phyloP scores from a whole-genome alignment of 176 grass and related monocot species.

The Carex parvula region DNA sequence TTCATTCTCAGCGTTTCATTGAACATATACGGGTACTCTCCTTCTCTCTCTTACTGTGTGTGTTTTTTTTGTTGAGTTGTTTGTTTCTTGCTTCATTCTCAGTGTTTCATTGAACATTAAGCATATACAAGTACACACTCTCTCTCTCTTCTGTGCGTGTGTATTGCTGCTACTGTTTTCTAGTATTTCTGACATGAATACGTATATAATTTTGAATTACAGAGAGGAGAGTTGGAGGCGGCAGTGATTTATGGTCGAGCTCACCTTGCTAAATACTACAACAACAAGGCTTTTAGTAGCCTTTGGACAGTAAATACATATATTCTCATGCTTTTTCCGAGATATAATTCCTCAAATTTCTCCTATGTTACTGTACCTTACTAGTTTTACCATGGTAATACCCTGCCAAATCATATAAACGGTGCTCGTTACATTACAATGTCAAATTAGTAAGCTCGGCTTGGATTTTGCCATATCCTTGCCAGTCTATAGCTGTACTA shows the following conservation, averaged over 20 bases:
- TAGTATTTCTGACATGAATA: slow-evolving; percentile 4
- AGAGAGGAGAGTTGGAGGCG: slow-evolving; percentile 68
- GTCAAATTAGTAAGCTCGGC: not conserved
- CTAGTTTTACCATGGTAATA: not conserved
- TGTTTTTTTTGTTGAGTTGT: slow-evolving; percentile 21
- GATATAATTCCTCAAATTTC: slow-evolving; percentile 17
- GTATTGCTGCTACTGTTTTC: not conserved
- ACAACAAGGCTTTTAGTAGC: slow-evolving; percentile 58
- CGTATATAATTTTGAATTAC: slow-evolving; percentile 16
- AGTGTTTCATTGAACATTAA: slow-evolving; percentile 84
- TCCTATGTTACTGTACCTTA: not conserved
- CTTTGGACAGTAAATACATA: slow-evolving; percentile 53
- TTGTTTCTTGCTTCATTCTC: slow-evolving; percentile 89
- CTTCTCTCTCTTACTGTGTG: slow-evolving; percentile 3
- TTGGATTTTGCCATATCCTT: not conserved
- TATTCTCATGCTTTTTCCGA: not conserved
- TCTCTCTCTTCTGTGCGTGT: not conserved
- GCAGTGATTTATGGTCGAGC: slow-evolving; percentile 69
- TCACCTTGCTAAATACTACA: slow-evolving; percentile 65
- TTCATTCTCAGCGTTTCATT: slow-evolving; percentile 93
- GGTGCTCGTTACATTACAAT: not conserved
- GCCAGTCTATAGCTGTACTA: slow-evolving; percentile 4
- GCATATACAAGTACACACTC: not conserved
- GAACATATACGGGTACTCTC: slow-evolving; percentile 86
- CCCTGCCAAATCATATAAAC: not conserved